These are phyloP conservation scores for Diplodia mutila DNA, from an alignment of 2,329 filamentous ascomycete genomes.

Conservation along the genomic window DNA sequence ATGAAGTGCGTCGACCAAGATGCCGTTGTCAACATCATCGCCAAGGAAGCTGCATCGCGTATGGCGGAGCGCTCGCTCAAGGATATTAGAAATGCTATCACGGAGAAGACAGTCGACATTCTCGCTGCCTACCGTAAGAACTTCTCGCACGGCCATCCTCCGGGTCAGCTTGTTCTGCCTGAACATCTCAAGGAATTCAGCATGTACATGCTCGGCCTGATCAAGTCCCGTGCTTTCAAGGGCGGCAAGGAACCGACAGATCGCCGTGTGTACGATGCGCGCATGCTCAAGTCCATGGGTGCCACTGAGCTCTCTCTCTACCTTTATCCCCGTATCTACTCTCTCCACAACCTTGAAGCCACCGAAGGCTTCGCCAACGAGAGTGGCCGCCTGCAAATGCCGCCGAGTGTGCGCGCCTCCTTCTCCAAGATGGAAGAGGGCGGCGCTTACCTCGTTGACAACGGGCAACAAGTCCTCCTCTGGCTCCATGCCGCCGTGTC, in stretches of 20 bases:
- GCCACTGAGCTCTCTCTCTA: conserved; percentile 85
- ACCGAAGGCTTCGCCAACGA: conserved; percentile 93
- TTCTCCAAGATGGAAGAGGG: conserved; percentile 90
- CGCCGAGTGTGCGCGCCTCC: conserved; percentile 76
- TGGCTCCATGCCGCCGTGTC: conserved; percentile 94
- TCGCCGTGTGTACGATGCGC: conserved; percentile 86
- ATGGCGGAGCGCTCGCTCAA: conserved; percentile 77
- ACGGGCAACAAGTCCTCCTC: conserved; percentile 86
- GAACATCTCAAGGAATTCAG: conserved; percentile 95
- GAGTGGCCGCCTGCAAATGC: conserved; percentile 84
- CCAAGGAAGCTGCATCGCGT: conserved; percentile 91
- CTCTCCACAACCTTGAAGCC: conserved; percentile 84
- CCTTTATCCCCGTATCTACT: conserved; percentile 91
- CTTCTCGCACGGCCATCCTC: conserved; percentile 82
- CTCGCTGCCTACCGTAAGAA: conserved; percentile 91
- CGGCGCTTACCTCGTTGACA: conserved; percentile 92
- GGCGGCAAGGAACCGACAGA: conserved; percentile 88
- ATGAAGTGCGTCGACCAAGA: conserved; percentile 97
- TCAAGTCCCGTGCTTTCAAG: conserved; percentile 94
- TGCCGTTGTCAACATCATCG: conserved; percentile 82
- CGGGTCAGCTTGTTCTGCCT: conserved; percentile 90
- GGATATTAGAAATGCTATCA: conserved; percentile 80
- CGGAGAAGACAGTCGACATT: conserved; percentile 91
- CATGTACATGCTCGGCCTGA: conserved; percentile 90
- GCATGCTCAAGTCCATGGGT: conserved; percentile 87